A percentile compares a stretch with the other conserved stretches of the same genome.
Conservation (phyloP, 176 grass and related monocot genomes). For the Pharus latifolius region DNA sequence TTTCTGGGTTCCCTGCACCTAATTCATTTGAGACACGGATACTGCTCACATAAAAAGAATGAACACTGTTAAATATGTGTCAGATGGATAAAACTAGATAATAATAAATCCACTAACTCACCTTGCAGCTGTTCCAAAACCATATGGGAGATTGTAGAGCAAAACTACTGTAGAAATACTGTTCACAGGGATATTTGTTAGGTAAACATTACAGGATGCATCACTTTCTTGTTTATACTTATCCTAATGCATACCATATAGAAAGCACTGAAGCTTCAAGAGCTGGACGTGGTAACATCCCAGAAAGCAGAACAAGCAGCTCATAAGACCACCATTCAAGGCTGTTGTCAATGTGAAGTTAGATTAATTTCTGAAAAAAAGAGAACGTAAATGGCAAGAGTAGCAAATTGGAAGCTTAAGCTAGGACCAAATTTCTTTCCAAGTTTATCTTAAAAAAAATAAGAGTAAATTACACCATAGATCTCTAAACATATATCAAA, state of each 20-base stretch:
- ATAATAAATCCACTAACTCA: neutral
- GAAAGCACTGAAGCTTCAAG: conserved; percentile 70
- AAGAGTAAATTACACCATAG: neutral
- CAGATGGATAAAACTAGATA: neutral
- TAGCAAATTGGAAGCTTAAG: neutral
- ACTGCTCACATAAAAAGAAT: neutral
- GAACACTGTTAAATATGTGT: neutral
- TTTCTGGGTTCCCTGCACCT: conserved; percentile 46
- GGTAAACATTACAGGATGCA: neutral
- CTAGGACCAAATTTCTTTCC: neutral
- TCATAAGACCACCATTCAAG: conserved; percentile 76
- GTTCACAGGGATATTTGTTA: conserved; percentile 7
- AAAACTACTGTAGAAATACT: conserved; percentile 37
- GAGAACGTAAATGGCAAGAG: neutral
- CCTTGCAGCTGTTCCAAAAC: conserved; percentile 54
- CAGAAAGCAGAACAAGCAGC: conserved; percentile 49
- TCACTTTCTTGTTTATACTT: neutral
- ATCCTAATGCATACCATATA: conserved; percentile 37
- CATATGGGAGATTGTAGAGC: conserved; percentile 47
- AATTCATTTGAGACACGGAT: conserved; percentile 63
- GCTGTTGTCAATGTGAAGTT: conserved; percentile 26
- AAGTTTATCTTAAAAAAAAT: neutral
- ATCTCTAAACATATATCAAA: neutral
- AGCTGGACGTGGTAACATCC: conserved; percentile 50
- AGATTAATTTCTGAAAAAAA: neutral